phyloP scores from a whole-genome alignment of 352 stramenopile species.

The Globisporangium alternatum region DNA sequence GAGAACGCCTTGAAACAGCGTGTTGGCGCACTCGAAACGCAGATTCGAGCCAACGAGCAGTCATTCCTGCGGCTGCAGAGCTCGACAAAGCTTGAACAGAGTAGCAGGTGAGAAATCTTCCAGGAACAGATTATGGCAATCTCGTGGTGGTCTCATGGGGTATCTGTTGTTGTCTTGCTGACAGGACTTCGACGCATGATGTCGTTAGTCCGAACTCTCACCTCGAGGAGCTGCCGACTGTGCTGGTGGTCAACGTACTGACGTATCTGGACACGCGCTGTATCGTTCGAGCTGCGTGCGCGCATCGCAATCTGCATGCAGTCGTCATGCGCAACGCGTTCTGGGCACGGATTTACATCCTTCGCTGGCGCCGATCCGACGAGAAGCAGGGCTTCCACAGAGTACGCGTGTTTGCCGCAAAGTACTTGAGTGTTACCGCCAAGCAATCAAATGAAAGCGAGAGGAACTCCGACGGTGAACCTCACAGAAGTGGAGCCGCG shows the following conservation, averaged over 20 bases:
- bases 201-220: not conserved
- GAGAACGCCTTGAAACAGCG: constrained; percentile 18
- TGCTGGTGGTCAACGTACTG: constrained; percentile 18
- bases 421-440: not conserved
- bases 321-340: constrained; percentile 19
- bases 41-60: constrained; percentile 13
- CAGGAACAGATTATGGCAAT: not conserved
- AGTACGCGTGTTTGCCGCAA: constrained; percentile 14
- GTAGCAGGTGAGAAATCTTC: not conserved
- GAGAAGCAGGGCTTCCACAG: constrained; percentile 10
- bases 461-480: not conserved
- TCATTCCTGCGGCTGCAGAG: constrained; percentile 15
- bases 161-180: not conserved
- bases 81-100: constrained; percentile 6
- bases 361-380: constrained; percentile 19
- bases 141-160: not conserved
- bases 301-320: constrained; percentile 19
- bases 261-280: constrained; percentile 17
- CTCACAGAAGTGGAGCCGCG: too few relatives aligned
- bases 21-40: constrained; percentile 20
- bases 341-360: constrained; percentile 23
- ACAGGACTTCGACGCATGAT: not conserved
- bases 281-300: constrained; percentile 12
- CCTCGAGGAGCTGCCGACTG: constrained; percentile 18
- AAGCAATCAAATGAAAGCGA: not conserved